phyloP scores from a whole-genome alignment of 1,284 basidiomycete genomes.

The Tilletia indica region DNA sequence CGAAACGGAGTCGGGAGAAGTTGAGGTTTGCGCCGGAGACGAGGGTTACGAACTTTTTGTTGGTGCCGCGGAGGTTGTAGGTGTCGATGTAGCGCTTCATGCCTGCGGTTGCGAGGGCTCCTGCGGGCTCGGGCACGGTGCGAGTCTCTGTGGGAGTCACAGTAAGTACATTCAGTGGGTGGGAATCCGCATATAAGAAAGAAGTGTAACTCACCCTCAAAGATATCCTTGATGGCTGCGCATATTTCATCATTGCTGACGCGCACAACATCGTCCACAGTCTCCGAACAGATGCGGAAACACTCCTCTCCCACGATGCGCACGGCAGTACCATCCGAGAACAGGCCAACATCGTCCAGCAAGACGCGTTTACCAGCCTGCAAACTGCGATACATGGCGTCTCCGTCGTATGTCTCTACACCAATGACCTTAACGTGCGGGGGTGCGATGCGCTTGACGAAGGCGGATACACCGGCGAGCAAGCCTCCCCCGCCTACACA shows the following conservation, averaged over 20 bases:
- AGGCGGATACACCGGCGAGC: conserved; percentile 81
- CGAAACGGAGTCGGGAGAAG: conserved; percentile 91
- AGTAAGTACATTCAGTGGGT: not conserved
- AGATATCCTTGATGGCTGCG: conserved; percentile 97
- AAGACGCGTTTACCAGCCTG: conserved; percentile 69
- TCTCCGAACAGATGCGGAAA: conserved; percentile 82
- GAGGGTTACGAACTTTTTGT: conserved; percentile 85
- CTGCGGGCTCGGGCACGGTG: conserved; percentile 80
- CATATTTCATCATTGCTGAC: conserved; percentile 96
- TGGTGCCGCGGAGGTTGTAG: conserved; percentile 76
- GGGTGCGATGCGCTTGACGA: conserved; percentile 87
- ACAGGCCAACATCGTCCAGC: conserved; percentile 87
- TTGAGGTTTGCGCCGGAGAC: conserved; percentile 99
- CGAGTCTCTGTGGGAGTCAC: conserved; percentile 58
- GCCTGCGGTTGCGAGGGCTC: conserved; percentile 89
- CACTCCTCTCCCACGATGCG: conserved; percentile 91
- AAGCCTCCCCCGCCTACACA: conserved; percentile 91
- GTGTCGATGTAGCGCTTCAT: conserved; percentile 82
- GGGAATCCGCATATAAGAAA: not conserved
- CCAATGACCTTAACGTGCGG: conserved; percentile 81
- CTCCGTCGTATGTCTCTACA: conserved; percentile 92
- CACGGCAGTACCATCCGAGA: conserved; percentile 99
- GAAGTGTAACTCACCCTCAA: conserved; percentile 70
- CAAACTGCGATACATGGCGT: conserved; percentile 79
- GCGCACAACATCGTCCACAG: conserved; percentile 80